A percentile compares a stretch with the other conserved stretches of the same genome.
Evolutionary conservation across 2,329 filamentous ascomycete genomes (phyloP).

Genomic region (Hypoxylon sp.): DNA sequence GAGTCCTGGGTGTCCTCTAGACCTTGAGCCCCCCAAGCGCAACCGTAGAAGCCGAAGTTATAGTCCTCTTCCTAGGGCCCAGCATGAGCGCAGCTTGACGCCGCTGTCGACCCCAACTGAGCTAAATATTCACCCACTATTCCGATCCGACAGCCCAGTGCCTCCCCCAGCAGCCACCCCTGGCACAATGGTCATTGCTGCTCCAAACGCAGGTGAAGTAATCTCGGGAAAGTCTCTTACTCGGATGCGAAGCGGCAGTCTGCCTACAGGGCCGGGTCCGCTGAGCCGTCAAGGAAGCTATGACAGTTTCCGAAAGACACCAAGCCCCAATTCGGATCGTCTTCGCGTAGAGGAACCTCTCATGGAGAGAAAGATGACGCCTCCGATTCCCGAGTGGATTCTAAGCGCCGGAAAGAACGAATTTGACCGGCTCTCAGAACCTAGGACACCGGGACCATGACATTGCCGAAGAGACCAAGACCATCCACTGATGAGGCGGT

Average conservation of each 20-base stretch:
- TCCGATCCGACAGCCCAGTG: constrained; percentile 77
- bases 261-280: constrained; percentile 62
- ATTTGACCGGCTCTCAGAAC: constrained; percentile 61
- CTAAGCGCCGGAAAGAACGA: constrained; percentile 65
- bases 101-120: constrained; percentile 62
- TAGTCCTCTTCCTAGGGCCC: constrained; percentile 58
- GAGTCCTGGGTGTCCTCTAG: constrained; percentile 71
- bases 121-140: constrained; percentile 81
- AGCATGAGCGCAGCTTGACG: constrained; percentile 54
- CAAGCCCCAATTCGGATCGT: constrained; percentile 44
- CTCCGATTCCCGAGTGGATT: constrained; percentile 72
- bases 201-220: constrained; percentile 75
- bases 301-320: constrained; percentile 59
- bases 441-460: constrained; percentile 52
- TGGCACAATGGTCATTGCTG: constrained; percentile 77
- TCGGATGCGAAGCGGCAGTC: constrained; percentile 68
- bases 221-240: constrained; percentile 67
- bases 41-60: constrained; percentile 64
- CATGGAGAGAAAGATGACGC: constrained; percentile 64
- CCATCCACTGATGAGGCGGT: constrained; percentile 33
- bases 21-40: constrained; percentile 64
- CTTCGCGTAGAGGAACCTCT: constrained; percentile 42
- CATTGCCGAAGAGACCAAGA: constrained; percentile 18
- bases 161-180: constrained; percentile 75
- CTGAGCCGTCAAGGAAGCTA: constrained; percentile 64